Evolutionary conservation across 2,329 filamentous ascomycete genomes (phyloP).

Genomic region (Aspergillus jensenii): DNA sequence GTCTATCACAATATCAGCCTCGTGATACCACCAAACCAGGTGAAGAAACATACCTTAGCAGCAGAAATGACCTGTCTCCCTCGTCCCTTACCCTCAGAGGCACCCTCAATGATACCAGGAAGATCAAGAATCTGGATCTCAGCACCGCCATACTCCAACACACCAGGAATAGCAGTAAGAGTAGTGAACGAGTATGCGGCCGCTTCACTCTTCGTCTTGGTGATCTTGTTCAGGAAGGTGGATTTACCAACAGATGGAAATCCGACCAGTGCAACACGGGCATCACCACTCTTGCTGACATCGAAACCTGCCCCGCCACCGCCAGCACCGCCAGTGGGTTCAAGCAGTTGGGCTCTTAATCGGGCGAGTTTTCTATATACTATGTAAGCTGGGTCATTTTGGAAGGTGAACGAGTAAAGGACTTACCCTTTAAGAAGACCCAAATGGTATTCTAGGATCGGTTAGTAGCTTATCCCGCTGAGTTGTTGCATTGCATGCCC

Average conservation of each 20-base stretch:
- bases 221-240: conserved; percentile 97
- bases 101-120: conserved; percentile 97
- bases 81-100: conserved; percentile 90
- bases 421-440: conserved; percentile 90
- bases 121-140: conserved; percentile 98
- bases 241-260: conserved; percentile 99
- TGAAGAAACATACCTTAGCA: conserved; percentile 62
- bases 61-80: conserved; percentile 96
- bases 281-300: conserved; percentile 94
- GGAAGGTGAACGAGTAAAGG: conserved; percentile 22
- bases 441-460: conserved; percentile 83
- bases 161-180: conserved; percentile 92
- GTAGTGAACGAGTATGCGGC: conserved; percentile 98
- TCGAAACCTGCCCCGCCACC: conserved; percentile 81
- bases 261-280: conserved; percentile 94
- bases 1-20: conserved; percentile 52
- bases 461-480: background rate
- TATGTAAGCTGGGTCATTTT: background rate
- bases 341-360: conserved; percentile 87
- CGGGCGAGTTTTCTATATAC: conserved; percentile 82
- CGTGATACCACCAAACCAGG: background rate
- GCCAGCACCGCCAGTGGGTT: conserved; percentile 78
- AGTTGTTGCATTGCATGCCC: conserved; percentile 31
- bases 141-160: conserved; percentile 94
- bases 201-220: conserved; percentile 94